phyloP scores from a whole-genome alignment of 768 basidiomycete species.

The Candolleomyces eurysporus region DNA sequence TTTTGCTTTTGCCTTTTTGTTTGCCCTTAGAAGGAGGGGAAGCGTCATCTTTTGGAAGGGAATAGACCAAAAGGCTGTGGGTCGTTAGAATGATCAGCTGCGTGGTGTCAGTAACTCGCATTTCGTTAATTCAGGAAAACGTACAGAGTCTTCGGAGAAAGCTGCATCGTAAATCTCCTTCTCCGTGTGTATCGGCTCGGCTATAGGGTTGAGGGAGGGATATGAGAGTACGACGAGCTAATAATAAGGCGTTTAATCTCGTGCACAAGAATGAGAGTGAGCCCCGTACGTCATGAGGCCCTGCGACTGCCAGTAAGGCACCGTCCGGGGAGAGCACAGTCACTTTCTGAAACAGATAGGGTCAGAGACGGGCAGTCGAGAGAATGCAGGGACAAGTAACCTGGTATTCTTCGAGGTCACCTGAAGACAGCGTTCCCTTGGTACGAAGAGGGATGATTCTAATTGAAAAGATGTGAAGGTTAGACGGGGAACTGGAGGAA shows the following conservation, averaged over 20 bases:
- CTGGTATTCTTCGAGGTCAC: constrained; percentile 79
- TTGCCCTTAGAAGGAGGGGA: constrained; percentile 36
- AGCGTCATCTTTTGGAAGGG: constrained; percentile 37
- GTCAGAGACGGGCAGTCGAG: constrained; percentile 2
- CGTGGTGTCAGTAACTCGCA: constrained; percentile 1
- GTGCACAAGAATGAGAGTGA: neutral
- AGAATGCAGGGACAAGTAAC: constrained; percentile 35
- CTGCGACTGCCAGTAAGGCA: constrained; percentile 65
- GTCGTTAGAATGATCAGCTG: constrained; percentile 71
- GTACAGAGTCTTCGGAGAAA: constrained; percentile 66
- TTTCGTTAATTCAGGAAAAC: constrained; percentile 14
- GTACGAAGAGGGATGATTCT: constrained; percentile 56
- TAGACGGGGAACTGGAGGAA: neutral
- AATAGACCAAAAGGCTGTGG: constrained; percentile 60
- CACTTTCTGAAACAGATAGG: constrained; percentile 63
- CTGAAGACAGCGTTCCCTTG: constrained; percentile 58
- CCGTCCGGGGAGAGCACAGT: constrained; percentile 76
- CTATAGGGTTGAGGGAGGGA: constrained; percentile 52
- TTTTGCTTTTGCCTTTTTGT: constrained; percentile 34
- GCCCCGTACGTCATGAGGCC: constrained; percentile 63
- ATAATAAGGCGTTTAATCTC: constrained; percentile 20
- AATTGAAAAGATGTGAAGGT: neutral
- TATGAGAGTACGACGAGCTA: constrained; percentile 68
- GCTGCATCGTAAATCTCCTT: constrained; percentile 88
- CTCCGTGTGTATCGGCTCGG: constrained; percentile 51